Evolutionary conservation across 1,139 yeast genomes (phyloP).

Genomic region (Saccharomyces uvarum): DNA sequence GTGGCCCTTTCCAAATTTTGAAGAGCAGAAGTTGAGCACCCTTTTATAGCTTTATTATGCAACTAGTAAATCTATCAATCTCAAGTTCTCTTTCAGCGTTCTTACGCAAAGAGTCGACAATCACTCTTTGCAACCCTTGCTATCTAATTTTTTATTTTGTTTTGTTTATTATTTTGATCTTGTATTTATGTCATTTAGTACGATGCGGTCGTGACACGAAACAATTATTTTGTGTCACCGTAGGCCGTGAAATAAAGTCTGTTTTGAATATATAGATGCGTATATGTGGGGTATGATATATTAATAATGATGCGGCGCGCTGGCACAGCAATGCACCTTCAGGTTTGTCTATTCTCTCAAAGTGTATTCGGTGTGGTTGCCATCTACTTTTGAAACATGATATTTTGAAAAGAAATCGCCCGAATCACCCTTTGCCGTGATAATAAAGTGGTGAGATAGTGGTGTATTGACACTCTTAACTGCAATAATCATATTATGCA

Average conservation of each 20-base stretch:
- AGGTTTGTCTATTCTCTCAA: not conserved
- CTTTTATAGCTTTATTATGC: not conserved
- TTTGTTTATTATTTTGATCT: not conserved
- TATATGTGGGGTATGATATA: not conserved
- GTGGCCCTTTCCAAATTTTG: not conserved
- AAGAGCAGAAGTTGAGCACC: not conserved
- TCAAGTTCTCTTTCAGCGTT: not conserved
- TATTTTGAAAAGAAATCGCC: constrained; percentile 12
- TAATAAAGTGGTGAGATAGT: constrained; percentile 15
- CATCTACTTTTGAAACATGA: constrained; percentile 10
- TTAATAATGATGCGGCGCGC: not conserved
- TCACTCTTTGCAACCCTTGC: not conserved
- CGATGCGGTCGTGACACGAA: not conserved
- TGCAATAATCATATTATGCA: constrained; percentile 13
- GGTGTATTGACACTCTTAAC: constrained; percentile 9
- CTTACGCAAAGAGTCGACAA: not conserved
- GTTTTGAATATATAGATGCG: not conserved
- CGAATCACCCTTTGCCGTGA: constrained; percentile 15
- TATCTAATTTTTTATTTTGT: not conserved
- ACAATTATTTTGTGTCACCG: not conserved
- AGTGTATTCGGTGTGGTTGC: constrained; percentile 20
- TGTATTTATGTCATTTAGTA: not conserved
- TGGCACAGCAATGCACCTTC: not conserved
- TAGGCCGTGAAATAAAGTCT: not conserved
- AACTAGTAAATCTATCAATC: not conserved